Evolutionary conservation across 2,329 filamentous ascomycete species (phyloP), one percentile per base, ranked within the genome.

Genomic region (Talaromyces sp.): DNA sequence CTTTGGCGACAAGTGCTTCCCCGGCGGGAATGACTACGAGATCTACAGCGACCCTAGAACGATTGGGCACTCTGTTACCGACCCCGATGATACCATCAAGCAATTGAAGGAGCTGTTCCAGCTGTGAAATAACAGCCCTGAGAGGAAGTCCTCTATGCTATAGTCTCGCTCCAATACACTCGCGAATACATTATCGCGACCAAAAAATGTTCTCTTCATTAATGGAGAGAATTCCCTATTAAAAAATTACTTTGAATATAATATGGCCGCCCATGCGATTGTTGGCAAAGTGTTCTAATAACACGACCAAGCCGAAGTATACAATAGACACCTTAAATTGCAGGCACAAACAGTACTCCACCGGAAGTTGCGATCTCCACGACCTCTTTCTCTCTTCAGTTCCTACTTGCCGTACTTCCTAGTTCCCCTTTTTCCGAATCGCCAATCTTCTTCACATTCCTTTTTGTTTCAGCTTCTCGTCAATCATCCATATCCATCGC

Each of bases 21-120:
- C 89, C 77, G 94, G 95, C 69, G 95, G 95, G 68, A 99, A 98
- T 78, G 95, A 99, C 80, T 94, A 89, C 77, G 94, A 98, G 83
- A 97, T 99, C 76, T 98, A 90, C 79, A 84, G 81, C 70, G 94
- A 98, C 77, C 75, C 85, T 63, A 85, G 94, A 74, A 96, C 91
- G 40, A 88, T 90, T 67, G 95, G 95, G 1, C 95, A 99, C 80
- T 84, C 89, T 29, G 95, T 98, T 70, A 87, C 84, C 70, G 86
- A 85, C 49, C 94, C 94, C 6, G 89, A 93, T 65, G 92, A 98
- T 74, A 97, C 93, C 54, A 88, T 91, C 73, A 85, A 81, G 71
- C 84, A 92, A 78, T 75, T 99, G 73, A 94, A 89, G 84, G 88
- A 95, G 83, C 72, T 95, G 61, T 97, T 98, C 75, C 82, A 86